Conservation (phyloP, 208 protist genomes). For the Leishmania lainsoni region DNA sequence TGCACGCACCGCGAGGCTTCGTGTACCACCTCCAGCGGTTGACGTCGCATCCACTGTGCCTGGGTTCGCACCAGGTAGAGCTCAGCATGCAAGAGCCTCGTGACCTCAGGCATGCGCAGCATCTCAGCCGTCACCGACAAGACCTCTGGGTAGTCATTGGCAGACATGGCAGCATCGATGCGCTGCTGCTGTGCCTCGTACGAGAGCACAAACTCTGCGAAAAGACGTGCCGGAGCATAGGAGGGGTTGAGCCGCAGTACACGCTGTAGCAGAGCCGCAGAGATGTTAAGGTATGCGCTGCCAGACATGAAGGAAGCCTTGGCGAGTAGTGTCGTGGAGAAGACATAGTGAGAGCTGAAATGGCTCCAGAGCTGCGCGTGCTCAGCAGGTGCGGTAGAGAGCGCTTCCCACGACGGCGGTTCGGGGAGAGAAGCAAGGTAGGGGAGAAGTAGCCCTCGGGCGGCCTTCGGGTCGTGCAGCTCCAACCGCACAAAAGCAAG, state of each 20-base stretch:
- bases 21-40: conserved; percentile 50
- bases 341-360: conserved; percentile 68
- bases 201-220: conserved; percentile 71
- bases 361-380: conserved; percentile 40
- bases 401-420: conserved; percentile 23
- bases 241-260: conserved; percentile 55
- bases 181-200: conserved; percentile 57
- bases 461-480: conserved; percentile 44
- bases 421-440: conserved; percentile 71
- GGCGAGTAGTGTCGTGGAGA: conserved; percentile 63
- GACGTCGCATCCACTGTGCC: conserved; percentile 39
- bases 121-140: conserved; percentile 46
- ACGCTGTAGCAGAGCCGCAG: conserved; percentile 65
- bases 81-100: conserved; percentile 40
- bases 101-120: conserved; percentile 55
- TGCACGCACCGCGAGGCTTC: conserved; percentile 60
- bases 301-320: conserved; percentile 82
- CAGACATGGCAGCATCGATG: conserved; percentile 32
- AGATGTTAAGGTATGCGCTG: conserved; percentile 68
- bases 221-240: conserved; percentile 59
- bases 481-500: conserved; percentile 66
- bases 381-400: conserved; percentile 7
- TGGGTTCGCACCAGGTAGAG: conserved; percentile 57
- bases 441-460: conserved; percentile 56
- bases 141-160: conserved; percentile 34